Conservation (phyloP, 352 stramenopile genomes). For the Discostella stelligera region DNA sequence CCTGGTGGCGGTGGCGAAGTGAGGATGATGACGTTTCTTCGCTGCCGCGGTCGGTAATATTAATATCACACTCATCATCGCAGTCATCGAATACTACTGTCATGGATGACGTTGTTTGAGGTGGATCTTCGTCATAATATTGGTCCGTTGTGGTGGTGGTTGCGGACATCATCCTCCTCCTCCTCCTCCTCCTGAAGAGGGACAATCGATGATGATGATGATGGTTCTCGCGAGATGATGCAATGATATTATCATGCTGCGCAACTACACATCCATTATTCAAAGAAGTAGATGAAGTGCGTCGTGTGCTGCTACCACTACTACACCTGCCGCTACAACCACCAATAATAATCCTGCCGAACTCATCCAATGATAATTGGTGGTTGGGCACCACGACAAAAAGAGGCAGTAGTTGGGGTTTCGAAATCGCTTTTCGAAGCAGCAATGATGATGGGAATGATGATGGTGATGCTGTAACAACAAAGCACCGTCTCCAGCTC, state of each 20-base stretch:
- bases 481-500: too few relatives aligned
- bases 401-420: too few relatives aligned
- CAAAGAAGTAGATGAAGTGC: neutral
- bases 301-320: neutral
- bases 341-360: neutral
- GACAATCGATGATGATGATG: neutral
- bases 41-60: constrained; percentile 8
- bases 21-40: neutral
- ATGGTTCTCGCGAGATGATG: neutral
- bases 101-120: neutral
- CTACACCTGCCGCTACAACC: neutral
- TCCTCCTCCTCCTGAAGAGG: neutral
- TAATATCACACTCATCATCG: constrained; percentile 1
- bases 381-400: too few relatives aligned
- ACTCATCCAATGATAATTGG: neutral
- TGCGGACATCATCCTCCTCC: neutral
- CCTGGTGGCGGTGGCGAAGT: constrained; percentile 40
- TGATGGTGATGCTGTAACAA: too few relatives aligned
- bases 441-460: too few relatives aligned
- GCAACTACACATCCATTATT: too few relatives aligned
- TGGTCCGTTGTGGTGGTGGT: neutral
- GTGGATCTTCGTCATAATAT: neutral
- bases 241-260: too few relatives aligned
- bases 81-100: constrained; percentile 2
- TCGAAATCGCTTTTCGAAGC: too few relatives aligned